Evolutionary conservation across 139 green algal genomes (phyloP).

Genomic region (Deuterostichococcus epilithicus): DNA sequence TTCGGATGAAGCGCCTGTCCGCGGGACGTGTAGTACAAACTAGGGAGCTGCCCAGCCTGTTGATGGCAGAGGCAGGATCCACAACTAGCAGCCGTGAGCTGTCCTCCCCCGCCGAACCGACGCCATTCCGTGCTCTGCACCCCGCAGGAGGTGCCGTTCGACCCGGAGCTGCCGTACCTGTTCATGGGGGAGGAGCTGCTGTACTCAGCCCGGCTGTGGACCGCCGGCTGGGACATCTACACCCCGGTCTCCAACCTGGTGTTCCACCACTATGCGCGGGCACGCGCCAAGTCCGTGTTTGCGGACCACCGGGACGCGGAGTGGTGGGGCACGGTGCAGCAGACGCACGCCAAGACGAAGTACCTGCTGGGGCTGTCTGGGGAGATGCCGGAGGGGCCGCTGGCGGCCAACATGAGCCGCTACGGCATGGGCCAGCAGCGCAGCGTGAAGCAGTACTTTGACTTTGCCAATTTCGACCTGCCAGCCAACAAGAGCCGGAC

Average conservation of each 20-base stretch:
- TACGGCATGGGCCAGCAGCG: neutral
- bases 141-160: constrained; percentile 17
- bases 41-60: too few relatives aligned
- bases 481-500: neutral
- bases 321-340: neutral
- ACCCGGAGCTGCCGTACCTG: constrained; percentile 13
- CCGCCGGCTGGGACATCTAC: constrained; percentile 13
- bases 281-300: neutral
- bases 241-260: constrained; percentile 9
- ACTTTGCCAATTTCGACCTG: neutral
- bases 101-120: too few relatives aligned
- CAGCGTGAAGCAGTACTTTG: neutral
- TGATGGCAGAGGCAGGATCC: too few relatives aligned
- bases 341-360: neutral
- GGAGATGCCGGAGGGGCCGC: neutral
- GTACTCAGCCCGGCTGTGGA: constrained; percentile 18
- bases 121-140: neutral
- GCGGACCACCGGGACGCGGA: neutral
- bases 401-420: neutral
- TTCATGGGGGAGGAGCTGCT: constrained; percentile 24
- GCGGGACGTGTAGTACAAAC: too few relatives aligned
- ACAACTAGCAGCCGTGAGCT: too few relatives aligned
- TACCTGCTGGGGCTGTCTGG: neutral
- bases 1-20: too few relatives aligned
- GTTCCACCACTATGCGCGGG: constrained; percentile 8